Evolutionary conservation across 2,329 filamentous ascomycete genomes (phyloP).

Genomic region (Fusarium humuli): DNA sequence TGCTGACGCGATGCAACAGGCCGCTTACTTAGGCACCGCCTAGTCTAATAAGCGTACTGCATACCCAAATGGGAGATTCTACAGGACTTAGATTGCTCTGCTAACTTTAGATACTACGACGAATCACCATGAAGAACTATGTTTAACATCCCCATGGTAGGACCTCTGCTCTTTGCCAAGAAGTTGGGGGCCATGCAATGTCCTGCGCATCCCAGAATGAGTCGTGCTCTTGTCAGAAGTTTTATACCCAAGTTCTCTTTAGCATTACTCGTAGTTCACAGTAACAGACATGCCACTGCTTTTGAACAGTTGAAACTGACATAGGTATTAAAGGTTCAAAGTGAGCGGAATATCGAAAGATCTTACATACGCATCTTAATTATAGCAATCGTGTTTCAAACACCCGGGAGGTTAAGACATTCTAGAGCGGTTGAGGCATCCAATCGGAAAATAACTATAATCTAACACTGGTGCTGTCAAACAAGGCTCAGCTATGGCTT

Average conservation of each 20-base stretch:
- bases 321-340: neutral
- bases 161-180: neutral
- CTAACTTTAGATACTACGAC: neutral
- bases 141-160: neutral
- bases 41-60: neutral
- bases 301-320: neutral
- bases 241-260: neutral
- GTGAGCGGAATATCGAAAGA: neutral
- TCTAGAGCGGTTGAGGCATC: neutral
- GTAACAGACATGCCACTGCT: neutral
- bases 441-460: neutral
- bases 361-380: neutral
- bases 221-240: no score
- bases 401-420: neutral
- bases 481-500: neutral
- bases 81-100: neutral
- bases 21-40: neutral
- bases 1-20: neutral
- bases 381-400: neutral
- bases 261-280: neutral
- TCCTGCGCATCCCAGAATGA: neutral
- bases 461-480: neutral
- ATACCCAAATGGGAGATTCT: neutral
- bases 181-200: neutral
- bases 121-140: neutral